A percentile compares a stretch with the other conserved stretches of the same genome.
phyloP scores from a whole-genome alignment of 2,329 filamentous ascomycete genomes.

The Fusarium hainanense region DNA sequence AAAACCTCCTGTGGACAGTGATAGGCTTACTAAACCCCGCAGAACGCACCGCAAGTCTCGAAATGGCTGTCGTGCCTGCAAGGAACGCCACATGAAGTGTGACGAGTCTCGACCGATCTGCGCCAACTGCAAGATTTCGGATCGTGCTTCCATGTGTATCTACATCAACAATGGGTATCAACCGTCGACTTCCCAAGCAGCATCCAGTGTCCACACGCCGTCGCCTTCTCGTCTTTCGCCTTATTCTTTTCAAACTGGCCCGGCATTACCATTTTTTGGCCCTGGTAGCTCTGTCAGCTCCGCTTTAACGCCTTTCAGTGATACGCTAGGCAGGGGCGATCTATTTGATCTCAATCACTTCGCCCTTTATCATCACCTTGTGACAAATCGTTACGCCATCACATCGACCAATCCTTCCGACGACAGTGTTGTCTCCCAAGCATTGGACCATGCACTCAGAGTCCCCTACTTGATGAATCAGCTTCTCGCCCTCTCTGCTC shows the following conservation, averaged over 20 bases:
- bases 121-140: not conserved
- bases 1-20: not conserved
- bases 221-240: not conserved
- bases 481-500: not conserved
- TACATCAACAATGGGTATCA: not conserved
- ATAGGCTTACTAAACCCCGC: not conserved
- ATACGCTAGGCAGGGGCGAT: not conserved
- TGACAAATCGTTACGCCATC: not conserved
- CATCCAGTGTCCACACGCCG: not conserved
- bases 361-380: not conserved
- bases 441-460: not conserved
- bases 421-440: not conserved
- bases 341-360: not conserved
- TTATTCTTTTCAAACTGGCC: not conserved
- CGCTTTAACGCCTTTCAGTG: not conserved
- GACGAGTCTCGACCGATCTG: not conserved
- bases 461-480: not conserved
- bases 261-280: not conserved
- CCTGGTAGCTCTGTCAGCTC: not conserved
- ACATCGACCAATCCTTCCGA: not conserved
- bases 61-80: not conserved
- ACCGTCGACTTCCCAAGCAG: not conserved
- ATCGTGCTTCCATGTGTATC: not conserved
- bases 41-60: not conserved
- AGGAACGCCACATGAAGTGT: not conserved